Evolutionary conservation across 345 rosid species (phyloP).

Genomic region (Salix dunnii): DNA sequence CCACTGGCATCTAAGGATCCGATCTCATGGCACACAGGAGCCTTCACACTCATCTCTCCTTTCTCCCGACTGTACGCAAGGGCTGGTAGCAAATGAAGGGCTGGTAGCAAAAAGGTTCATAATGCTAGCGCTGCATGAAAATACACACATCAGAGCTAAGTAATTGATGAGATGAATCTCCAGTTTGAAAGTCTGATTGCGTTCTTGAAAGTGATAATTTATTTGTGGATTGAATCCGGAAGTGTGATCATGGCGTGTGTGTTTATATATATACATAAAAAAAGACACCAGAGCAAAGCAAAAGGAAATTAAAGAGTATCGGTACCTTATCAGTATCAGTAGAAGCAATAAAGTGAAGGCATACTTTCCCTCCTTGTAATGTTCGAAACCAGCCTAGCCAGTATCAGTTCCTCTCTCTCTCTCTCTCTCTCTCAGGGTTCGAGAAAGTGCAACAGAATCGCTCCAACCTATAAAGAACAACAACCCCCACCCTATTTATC

Average conservation of each 20-base stretch:
- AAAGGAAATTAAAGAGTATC: slow-evolving; percentile 7
- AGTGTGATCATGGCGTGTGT: no score
- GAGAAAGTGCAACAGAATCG: slow-evolving; percentile 52
- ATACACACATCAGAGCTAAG: slow-evolving; percentile 33
- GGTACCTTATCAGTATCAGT: slow-evolving; percentile 30
- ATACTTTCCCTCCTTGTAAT: slow-evolving; percentile 28
- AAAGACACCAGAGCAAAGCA: not conserved
- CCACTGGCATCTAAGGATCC: not conserved
- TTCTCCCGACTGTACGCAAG: slow-evolving; percentile 19
- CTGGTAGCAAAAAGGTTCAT: not conserved
- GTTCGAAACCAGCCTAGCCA: slow-evolving; percentile 38
- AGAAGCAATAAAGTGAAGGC: slow-evolving; percentile 37
- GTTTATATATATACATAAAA: no score
- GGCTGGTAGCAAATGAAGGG: slow-evolving; percentile 1
- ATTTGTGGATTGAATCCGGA: no score
- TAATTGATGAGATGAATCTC: no score
- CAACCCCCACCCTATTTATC: slow-evolving; percentile 12
- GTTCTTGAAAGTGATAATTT: no score
- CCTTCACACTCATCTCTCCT: not conserved
- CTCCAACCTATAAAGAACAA: slow-evolving; percentile 48
- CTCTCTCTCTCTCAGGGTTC: slow-evolving; percentile 30
- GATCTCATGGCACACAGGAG: not conserved
- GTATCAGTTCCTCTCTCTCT: slow-evolving; percentile 7
- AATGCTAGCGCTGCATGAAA: slow-evolving; percentile 38
- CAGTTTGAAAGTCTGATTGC: no score